phyloP scores from a whole-genome alignment of 2,329 filamentous ascomycete genomes.

The Pseudogymnoascus sp. region DNA sequence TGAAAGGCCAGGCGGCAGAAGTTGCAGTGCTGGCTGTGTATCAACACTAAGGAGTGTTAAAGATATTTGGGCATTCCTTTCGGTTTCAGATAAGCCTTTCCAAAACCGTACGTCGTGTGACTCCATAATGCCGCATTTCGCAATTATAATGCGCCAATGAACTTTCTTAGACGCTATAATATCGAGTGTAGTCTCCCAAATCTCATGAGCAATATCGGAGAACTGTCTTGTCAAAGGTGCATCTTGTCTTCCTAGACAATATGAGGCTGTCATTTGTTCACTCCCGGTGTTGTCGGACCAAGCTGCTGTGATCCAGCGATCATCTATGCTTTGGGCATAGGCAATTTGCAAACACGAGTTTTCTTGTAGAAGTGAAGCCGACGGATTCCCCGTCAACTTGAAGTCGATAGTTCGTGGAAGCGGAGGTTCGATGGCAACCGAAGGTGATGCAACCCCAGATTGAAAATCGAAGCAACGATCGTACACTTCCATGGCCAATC shows the following conservation, averaged over 20 bases:
- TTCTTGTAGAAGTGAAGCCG: conserved; percentile 65
- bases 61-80: conserved; percentile 41
- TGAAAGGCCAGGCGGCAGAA: conserved; percentile 47
- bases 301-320: conserved; percentile 68
- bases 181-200: conserved; percentile 71
- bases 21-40: conserved; percentile 53
- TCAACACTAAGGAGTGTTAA: conserved; percentile 57
- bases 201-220: conserved; percentile 59
- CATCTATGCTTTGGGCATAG: conserved; percentile 67
- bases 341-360: conserved; percentile 74
- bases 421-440: conserved; percentile 62
- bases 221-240: conserved; percentile 44
- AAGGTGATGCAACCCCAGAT: conserved; percentile 53
- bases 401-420: conserved; percentile 68
- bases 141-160: conserved; percentile 69
- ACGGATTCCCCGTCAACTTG: conserved; percentile 58
- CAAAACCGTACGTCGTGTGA: conserved; percentile 54
- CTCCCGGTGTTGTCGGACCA: conserved; percentile 74
- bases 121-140: conserved; percentile 62
- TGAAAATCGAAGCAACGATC: conserved; percentile 59
- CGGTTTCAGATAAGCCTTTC: conserved; percentile 43
- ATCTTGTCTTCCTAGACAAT: conserved; percentile 57
- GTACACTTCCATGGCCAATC: conserved; percentile 66
- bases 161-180: conserved; percentile 62
- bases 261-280: conserved; percentile 64